Evolutionary conservation across 2,329 filamentous ascomycete species (phyloP), one percentile per base, ranked within the genome.

Genomic region (Ascosphaera aggregata): DNA sequence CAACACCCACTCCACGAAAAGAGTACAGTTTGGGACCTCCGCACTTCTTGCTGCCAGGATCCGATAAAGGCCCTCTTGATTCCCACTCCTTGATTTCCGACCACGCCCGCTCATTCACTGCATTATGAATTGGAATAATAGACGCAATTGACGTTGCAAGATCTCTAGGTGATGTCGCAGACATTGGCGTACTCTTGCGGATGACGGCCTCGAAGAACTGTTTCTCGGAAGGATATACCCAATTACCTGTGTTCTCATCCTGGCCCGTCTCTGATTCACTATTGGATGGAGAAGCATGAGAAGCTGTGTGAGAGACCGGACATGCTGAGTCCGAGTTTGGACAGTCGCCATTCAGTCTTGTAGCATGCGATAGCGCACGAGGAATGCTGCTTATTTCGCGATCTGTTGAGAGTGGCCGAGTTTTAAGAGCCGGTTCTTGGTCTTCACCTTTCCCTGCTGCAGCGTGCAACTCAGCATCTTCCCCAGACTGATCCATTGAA

Each of bases 121-220:
- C 89, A 55, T 98, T 98, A 61, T 98, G 89, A 50, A 95, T 95
- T 2, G 84, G 89, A 40, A 95, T 85, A 24, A 95, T 85, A 24
- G 80, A 80, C 50, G 71, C 76, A 76, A 94, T 94, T 58, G 93
- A 84, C 4, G 67, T 63, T 0, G 70, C 71, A 11, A 63, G 47
- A 41, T 61, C 59, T 2, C 53, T 52, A 2, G 59, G 49, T 5
- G 57, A 56, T 16, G 50, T 46, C 2, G 56, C 50, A 5, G 58
- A 59, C 66, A 62, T 20, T 70, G 57, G 75, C 43, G 74, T 71
- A 61, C 84, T 78, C 59, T 98, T 98, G 53, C 86, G 76, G 63
- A 78, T 73, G 73, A 98, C 86, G 35, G 89, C 89, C 37, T 92
- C 80, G 61, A 95, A 95, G 65, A 98, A 98, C 74, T 94, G 92